Evolutionary conservation across 1,139 yeast genomes (phyloP).

Genomic region (Waltiozyma sp.): DNA sequence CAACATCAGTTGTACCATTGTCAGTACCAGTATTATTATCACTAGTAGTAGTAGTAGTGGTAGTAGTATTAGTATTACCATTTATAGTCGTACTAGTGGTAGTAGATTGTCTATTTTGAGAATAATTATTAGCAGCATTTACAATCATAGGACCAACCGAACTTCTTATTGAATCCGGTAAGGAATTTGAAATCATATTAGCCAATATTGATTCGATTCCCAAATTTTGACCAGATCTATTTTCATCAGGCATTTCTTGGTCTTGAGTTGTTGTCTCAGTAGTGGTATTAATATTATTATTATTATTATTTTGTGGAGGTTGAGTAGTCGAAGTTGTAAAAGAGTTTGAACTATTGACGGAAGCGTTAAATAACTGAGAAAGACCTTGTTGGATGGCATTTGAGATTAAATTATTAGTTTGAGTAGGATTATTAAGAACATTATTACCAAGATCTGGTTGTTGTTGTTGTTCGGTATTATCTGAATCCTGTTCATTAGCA

Average conservation of each 20-base stretch:
- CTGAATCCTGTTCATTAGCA: too few species aligned
- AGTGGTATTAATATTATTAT: too few species aligned
- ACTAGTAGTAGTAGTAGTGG: background rate
- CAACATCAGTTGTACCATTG: background rate
- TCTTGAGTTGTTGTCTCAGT: too few species aligned
- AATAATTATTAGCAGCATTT: background rate
- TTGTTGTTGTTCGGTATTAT: too few species aligned
- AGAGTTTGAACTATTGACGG: background rate
- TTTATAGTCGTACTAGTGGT: background rate
- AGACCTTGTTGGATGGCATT: too few species aligned
- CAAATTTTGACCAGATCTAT: too few species aligned
- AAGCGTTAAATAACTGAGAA: too few species aligned
- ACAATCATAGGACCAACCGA: background rate
- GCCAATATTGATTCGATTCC: background rate
- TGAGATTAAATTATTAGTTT: too few species aligned
- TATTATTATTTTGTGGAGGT: background rate
- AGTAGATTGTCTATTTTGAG: background rate
- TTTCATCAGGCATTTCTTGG: background rate
- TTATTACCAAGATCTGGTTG: too few species aligned
- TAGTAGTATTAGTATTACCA: background rate
- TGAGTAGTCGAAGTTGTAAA: background rate
- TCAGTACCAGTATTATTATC: background rate
- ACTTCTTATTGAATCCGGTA: background rate
- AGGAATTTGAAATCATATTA: background rate
- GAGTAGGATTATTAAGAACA: too few species aligned